Base-by-base conservation (phyloP, 2,329 filamentous ascomycete genomes). In the Fusarium anthophilum region DNA sequence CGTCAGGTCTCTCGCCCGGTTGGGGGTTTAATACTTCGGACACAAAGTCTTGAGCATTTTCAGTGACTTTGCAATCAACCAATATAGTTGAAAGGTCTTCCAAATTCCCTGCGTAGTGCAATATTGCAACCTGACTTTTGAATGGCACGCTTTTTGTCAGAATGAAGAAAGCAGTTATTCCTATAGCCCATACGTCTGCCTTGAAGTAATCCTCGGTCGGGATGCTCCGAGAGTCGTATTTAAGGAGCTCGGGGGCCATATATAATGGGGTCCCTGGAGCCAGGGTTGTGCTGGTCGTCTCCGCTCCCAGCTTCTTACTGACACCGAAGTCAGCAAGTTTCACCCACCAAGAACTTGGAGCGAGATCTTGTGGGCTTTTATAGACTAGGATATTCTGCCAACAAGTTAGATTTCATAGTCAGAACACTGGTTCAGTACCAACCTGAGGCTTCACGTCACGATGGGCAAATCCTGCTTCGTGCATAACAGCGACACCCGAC, bases 321-420 rank as follows among this genome's bases (percentile, higher is more conserved):
- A 63, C n/a, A 5, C 61, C 61, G 13, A 63, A 63, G 11, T 59
- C 61, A 10, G 43, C 53, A 5, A 63, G 44, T 22, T 63, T 63
- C 1, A 63, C 53, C 61, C 61, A 63, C 61, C 61, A 63, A 2
- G 53, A 37, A 18, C 15, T 14, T 5, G 45, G 28, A 1, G 2
- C 4, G 20, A n/a, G 7, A 17, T 8, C 5, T 3, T 37, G n/a
- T 10, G 61, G 61, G 14, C 18, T 14, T 6, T 24, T 35, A 1
- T 43, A 14, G 10, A 63, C n/a, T 1, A 63, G 11, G 8, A 63
- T 37, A 1, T 63, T 63, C 61, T 63, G 3, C 8, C 1, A 8
- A 3, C 11, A 22, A 5, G 51, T 63, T n/a, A 63, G 50, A 26
- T 28, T 0, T 5, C 30, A n/a, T 14, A 10, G 8, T 22, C 9